These are phyloP conservation scores for Trichaptum fuscoviolaceum DNA, from an alignment of 768 basidiomycete genomes.

Conservation along the genomic window DNA sequence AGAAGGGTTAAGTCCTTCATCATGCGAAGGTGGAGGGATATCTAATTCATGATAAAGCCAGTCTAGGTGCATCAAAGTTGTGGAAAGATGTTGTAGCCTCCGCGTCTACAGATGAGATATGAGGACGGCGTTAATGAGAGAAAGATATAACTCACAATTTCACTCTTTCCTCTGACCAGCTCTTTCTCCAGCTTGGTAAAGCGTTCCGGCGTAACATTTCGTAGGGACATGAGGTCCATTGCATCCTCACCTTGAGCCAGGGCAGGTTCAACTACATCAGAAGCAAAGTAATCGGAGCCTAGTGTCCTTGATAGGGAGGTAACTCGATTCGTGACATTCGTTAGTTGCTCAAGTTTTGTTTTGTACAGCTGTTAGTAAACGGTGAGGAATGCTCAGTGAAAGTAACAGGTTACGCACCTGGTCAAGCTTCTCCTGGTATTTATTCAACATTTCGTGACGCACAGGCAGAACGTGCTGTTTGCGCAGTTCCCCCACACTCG, in stretches of 20 bases:
- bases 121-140: conserved; percentile 6
- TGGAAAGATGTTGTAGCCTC: conserved; percentile 58
- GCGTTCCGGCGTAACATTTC: conserved; percentile 76
- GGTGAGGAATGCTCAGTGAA: background rate
- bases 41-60: conserved; percentile 83
- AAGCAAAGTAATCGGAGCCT: conserved; percentile 51
- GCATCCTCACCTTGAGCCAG: conserved; percentile 37
- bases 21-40: conserved; percentile 52
- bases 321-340: conserved; percentile 64
- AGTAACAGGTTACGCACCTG: conserved; percentile 45
- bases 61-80: conserved; percentile 69
- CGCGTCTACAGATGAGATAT: conserved; percentile 47
- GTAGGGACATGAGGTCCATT: conserved; percentile 35
- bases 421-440: conserved; percentile 72
- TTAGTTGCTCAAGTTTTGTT: conserved; percentile 71
- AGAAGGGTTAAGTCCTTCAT: conserved; percentile 32
- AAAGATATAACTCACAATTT: conserved; percentile 54
- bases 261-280: conserved; percentile 48
- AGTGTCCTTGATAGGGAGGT: conserved; percentile 52
- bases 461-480: conserved; percentile 70
- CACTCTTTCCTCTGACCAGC: conserved; percentile 77
- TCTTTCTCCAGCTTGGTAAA: conserved; percentile 81
- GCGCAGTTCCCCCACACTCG: conserved; percentile 59
- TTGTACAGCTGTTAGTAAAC: conserved; percentile 50
- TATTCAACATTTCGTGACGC: conserved; percentile 61